These are phyloP conservation scores for Exophiala spinifera DNA, from an alignment of 2,329 filamentous ascomycete species.

Conservation along the genomic window DNA sequence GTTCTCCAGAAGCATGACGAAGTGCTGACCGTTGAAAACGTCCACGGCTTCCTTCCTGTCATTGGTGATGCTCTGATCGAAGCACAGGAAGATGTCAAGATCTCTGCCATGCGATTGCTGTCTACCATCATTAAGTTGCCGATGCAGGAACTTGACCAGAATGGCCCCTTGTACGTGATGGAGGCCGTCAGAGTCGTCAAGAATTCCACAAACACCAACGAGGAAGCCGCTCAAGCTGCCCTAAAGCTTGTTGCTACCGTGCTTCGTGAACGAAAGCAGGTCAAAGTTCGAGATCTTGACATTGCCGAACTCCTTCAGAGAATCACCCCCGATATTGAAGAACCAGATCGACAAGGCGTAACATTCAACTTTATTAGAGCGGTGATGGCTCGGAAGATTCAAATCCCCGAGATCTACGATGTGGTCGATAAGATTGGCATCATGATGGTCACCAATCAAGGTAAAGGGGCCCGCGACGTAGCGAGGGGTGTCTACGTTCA, in stretches of 20 bases:
- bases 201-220: constrained; percentile 71
- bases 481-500: constrained; percentile 89
- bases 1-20: constrained; percentile 82
- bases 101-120: constrained; percentile 81
- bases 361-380: constrained; percentile 93
- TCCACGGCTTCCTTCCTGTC: constrained; percentile 82
- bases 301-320: constrained; percentile 79
- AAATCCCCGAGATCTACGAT: constrained; percentile 87
- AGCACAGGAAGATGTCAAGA: constrained; percentile 87
- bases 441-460: constrained; percentile 95
- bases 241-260: constrained; percentile 84
- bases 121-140: constrained; percentile 82
- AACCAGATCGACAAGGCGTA: constrained; percentile 86
- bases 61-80: constrained; percentile 82
- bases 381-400: constrained; percentile 77
- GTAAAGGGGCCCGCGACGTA: constrained; percentile 79
- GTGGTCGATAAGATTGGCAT: constrained; percentile 82
- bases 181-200: constrained; percentile 82
- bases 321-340: constrained; percentile 83
- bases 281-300: constrained; percentile 74
- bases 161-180: constrained; percentile 73
- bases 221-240: constrained; percentile 80
- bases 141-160: constrained; percentile 65
- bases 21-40: constrained; percentile 73
- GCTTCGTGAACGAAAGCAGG: constrained; percentile 73